Evolutionary conservation across 768 basidiomycete species (phyloP).

Genomic region (Termitomyces sp.): DNA sequence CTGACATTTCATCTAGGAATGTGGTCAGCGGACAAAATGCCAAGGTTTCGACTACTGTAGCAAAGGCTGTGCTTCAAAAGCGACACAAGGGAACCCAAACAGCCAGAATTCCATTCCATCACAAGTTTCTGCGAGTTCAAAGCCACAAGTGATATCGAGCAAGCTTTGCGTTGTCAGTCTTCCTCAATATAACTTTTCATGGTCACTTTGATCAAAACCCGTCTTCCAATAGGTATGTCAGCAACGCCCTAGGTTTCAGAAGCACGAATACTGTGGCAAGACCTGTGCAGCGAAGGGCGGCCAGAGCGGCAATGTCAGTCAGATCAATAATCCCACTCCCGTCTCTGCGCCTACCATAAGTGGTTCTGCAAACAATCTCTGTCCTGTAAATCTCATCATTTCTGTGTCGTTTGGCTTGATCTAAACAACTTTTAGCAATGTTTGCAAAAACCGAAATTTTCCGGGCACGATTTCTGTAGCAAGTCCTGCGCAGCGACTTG

Average conservation of each 20-base stretch:
- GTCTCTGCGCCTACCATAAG: neutral
- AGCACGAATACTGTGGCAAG: slow-evolving; percentile 36
- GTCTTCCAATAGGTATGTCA: neutral
- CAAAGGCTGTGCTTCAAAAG: slow-evolving; percentile 1
- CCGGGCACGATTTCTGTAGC: neutral
- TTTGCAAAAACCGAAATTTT: neutral
- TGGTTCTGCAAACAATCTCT: neutral
- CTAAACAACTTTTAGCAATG: neutral
- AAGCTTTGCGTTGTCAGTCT: neutral
- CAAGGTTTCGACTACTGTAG: slow-evolving; percentile 49
- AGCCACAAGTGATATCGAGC: neutral
- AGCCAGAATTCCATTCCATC: neutral
- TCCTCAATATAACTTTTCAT: neutral
- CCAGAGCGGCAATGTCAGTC: neutral
- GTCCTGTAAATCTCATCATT: neutral
- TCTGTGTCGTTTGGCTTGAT: neutral
- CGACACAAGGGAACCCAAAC: neutral
- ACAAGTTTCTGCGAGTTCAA: neutral
- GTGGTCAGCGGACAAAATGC: slow-evolving; percentile 37
- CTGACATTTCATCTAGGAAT: neutral
- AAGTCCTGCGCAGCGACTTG: neutral
- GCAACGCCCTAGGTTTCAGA: neutral
- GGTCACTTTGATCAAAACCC: neutral
- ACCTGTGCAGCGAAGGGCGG: slow-evolving; percentile 35
- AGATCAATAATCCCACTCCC: neutral